These are phyloP conservation scores for Diaporthe australafricana DNA, from an alignment of 2,329 filamentous ascomycete genomes.

Conservation along the genomic window DNA sequence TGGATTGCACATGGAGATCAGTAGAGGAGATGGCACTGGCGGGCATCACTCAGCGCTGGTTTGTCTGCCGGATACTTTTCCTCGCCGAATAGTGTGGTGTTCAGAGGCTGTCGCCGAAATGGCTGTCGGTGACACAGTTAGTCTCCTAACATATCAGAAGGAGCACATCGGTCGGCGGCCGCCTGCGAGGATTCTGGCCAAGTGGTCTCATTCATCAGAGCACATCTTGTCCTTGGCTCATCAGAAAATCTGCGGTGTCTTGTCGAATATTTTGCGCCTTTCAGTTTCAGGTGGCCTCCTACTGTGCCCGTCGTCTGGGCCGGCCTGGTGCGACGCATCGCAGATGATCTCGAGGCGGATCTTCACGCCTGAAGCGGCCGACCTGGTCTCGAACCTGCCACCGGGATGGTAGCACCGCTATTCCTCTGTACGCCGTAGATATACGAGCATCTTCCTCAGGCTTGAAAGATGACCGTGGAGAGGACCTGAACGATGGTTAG, in stretches of 20 bases:
- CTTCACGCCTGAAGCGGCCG: neutral
- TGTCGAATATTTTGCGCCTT: neutral
- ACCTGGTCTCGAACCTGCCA: neutral
- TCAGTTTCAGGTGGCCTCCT: neutral
- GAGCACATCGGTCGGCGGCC: neutral
- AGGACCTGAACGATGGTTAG: neutral
- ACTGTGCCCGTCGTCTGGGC: neutral
- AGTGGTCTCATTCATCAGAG: neutral
- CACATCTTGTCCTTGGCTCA: neutral
- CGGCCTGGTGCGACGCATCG: neutral
- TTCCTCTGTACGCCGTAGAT: neutral
- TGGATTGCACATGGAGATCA: neutral
- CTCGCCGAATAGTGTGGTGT: no score
- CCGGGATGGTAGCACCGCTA: neutral
- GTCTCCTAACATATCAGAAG: neutral
- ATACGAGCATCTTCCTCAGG: neutral
- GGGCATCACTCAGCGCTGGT: neutral
- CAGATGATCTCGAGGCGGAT: slow-evolving; percentile 5
- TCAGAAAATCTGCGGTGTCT: neutral
- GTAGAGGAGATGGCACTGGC: neutral
- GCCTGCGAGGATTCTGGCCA: neutral
- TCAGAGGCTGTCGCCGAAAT: neutral
- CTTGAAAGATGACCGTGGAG: neutral
- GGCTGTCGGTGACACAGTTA: neutral
- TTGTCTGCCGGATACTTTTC: no score